phyloP scores from a whole-genome alignment of 1,139 yeast species.

The Barnettozyma hawaiiensis region DNA sequence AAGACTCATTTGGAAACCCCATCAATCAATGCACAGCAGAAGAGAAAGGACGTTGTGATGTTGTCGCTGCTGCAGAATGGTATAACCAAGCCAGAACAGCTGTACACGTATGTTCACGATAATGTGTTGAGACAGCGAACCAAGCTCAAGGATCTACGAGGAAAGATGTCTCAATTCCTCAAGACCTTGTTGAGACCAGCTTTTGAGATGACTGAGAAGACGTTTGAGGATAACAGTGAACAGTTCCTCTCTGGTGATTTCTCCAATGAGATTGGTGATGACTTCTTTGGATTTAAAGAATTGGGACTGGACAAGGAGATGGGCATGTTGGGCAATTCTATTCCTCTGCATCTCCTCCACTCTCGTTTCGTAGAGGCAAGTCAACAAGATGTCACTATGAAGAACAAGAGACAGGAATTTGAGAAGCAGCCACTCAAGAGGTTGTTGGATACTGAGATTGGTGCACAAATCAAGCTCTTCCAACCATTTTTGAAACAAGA shows the following conservation, averaged over 20 bases:
- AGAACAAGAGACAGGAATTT: slow-evolving; percentile 58
- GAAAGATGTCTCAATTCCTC: slow-evolving; percentile 65
- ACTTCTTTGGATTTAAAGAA: slow-evolving; percentile 94
- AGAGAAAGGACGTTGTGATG: slow-evolving; percentile 46
- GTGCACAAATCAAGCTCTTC: slow-evolving; percentile 52
- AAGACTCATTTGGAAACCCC: slow-evolving; percentile 65
- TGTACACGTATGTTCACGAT: slow-evolving; percentile 71
- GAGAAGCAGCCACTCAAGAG: slow-evolving; percentile 45
- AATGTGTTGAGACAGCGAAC: slow-evolving; percentile 63
- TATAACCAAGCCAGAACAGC: slow-evolving; percentile 68
- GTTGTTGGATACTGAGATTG: slow-evolving; percentile 46
- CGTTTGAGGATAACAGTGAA: slow-evolving; percentile 85
- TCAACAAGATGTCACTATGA: slow-evolving; percentile 40
- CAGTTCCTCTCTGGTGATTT: slow-evolving; percentile 94
- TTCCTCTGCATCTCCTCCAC: slow-evolving; percentile 85
- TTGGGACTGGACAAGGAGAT: slow-evolving; percentile 91
- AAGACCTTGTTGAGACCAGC: slow-evolving; percentile 83
- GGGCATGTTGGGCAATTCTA: slow-evolving; percentile 77
- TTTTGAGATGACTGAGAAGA: slow-evolving; percentile 68
- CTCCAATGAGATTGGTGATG: slow-evolving; percentile 88
- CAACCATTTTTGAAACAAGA: slow-evolving; percentile 52
- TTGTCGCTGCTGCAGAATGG: slow-evolving; percentile 80
- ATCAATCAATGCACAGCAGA: slow-evolving; percentile 40
- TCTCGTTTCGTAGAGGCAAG: slow-evolving; percentile 59
- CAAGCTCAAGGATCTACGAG: slow-evolving; percentile 64